phyloP scores from a whole-genome alignment of 208 protist genomes.

The Trypanosoma theileri region DNA sequence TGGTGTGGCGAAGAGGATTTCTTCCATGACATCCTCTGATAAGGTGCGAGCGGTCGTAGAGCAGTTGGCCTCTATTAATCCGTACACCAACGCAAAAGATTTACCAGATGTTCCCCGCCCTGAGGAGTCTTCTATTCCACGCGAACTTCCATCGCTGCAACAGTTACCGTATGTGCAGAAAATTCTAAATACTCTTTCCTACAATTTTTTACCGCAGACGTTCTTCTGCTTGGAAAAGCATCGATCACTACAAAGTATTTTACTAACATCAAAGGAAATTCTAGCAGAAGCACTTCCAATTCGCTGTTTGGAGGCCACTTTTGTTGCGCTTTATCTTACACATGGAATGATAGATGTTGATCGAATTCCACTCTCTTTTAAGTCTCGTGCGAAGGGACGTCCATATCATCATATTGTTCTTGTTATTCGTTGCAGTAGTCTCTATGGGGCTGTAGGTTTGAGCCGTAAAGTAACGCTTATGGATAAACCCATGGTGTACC shows the following conservation, averaged over 20 bases:
- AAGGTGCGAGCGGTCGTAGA: constrained; percentile 50
- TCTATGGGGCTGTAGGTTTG: constrained; percentile 82
- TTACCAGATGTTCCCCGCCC: constrained; percentile 73
- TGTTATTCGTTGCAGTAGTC: constrained; percentile 35
- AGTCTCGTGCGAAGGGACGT: constrained; percentile 62
- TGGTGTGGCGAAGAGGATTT: constrained; percentile 2
- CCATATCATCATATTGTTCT: constrained; percentile 88
- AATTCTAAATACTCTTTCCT: constrained; percentile 68
- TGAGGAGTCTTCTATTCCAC: constrained; percentile 54
- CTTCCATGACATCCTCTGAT: constrained; percentile 10
- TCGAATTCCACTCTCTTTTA: constrained; percentile 89
- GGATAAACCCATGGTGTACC: constrained; percentile 77
- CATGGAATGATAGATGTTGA: constrained; percentile 73
- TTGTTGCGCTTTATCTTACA: constrained; percentile 82
- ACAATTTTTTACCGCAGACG: constrained; percentile 90
- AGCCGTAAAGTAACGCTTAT: constrained; percentile 88
- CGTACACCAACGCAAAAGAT: constrained; percentile 50
- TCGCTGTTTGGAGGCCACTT: constrained; percentile 90
- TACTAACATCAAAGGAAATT: constrained; percentile 80
- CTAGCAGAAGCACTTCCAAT: constrained; percentile 87
- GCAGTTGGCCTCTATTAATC: constrained; percentile 62
- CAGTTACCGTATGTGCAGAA: constrained; percentile 75
- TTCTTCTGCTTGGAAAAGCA: constrained; percentile 92
- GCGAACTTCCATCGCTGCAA: constrained; percentile 40
- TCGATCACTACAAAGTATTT: constrained; percentile 80